Base-by-base conservation (phyloP, 176 grass and related monocot species). In the Raddia distichophylla region DNA sequence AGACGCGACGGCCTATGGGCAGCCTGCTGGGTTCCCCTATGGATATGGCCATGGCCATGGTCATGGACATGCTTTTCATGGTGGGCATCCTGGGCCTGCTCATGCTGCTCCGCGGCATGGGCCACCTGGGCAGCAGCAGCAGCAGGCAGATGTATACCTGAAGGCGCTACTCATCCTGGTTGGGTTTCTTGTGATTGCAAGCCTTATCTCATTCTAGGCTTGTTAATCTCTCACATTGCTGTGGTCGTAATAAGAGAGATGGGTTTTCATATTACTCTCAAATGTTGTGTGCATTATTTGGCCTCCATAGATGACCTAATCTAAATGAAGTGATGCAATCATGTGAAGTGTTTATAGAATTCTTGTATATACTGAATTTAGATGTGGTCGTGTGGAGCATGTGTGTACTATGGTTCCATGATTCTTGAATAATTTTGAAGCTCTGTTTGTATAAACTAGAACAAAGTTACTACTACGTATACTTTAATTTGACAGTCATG, bases 91-190 rank as follows among this genome's bases (percentile, higher is more conserved):
- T 8, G 81, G 60, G 18, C 90, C 89, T 10, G 86, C 72, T 0
- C 93, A 90, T 47, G 91, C 82, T 14, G 82, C 87, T 58, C 94
- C 91, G 13, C 75, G 85, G 13, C 89, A 94, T 0, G 91, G 35
- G 0, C 77, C 71, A 0, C 82, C 60, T 4, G 88, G 87, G 40
- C 89, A 40, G 37, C 37, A 40, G 40, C 89, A 90, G 16, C 94
- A 97, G 27, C 94, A 97, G 75, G 91, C 94, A 0, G 91, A 97
- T 59, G 84, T 91, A 18, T 97, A 94, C 75, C 91, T 97, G 12
- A 97, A 93, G 84, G 89, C 84, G 15, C 69, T 97, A 55, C 85
- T 94, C 71, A 81, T 97, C 82, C 86, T 97, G 70, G 91, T 97
- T 4, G 94, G 94, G 54, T 84, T 93, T 73, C 91, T 97, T 22